These are phyloP conservation scores for Pugionium dolabratum DNA, from an alignment of 345 rosid species.

Conservation along the genomic window DNA sequence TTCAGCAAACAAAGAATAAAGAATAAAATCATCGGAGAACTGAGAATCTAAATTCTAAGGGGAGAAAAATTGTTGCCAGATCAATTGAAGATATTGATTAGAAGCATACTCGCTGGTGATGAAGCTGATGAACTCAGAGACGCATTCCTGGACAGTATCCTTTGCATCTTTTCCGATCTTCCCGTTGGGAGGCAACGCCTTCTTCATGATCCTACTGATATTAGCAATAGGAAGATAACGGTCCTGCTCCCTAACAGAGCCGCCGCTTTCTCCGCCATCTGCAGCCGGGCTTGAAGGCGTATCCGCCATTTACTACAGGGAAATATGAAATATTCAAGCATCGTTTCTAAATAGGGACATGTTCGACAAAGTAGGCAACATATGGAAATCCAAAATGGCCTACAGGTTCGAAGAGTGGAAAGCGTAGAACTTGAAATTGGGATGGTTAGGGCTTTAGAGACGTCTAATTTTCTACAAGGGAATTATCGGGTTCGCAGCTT, in stretches of 20 bases:
- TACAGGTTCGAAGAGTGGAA: neutral
- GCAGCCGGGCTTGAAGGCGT: constrained; percentile 65
- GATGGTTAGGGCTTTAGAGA: neutral
- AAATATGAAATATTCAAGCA: neutral
- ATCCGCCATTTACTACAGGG: constrained; percentile 49
- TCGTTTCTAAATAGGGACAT: neutral
- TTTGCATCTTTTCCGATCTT: constrained; percentile 70
- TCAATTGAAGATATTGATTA: neutral
- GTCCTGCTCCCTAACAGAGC: constrained; percentile 60
- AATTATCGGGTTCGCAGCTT: constrained; percentile 2
- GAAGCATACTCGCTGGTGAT: constrained; percentile 62
- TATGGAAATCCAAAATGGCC: neutral
- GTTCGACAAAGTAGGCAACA: neutral
- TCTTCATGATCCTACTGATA: constrained; percentile 75
- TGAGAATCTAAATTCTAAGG: neutral
- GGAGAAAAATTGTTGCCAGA: neutral
- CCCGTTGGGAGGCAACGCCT: constrained; percentile 62
- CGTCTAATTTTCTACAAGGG: neutral
- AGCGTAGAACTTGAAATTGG: constrained; percentile 25
- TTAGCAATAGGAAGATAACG: constrained; percentile 66
- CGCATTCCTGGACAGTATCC: constrained; percentile 72
- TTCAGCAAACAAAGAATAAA: neutral
- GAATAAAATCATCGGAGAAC: neutral
- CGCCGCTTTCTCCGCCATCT: constrained; percentile 71
- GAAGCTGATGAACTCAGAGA: constrained; percentile 71